These are phyloP conservation scores for Aphanomyces invadans DNA, from an alignment of 352 stramenopile genomes.

Conservation along the genomic window DNA sequence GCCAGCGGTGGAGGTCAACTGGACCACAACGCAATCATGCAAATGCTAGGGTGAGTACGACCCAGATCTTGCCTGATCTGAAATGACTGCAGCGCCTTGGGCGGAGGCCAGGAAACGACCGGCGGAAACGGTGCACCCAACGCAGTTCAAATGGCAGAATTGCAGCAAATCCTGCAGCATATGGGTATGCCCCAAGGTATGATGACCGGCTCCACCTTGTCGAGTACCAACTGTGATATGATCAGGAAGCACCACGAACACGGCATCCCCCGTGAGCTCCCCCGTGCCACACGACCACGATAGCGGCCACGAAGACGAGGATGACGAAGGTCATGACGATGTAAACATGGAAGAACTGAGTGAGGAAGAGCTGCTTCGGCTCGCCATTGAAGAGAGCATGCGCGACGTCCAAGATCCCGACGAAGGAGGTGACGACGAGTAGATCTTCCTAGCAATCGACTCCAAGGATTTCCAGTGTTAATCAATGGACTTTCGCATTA, in stretches of 20 bases:
- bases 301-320: slow-evolving; percentile 66
- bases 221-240: not conserved
- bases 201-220: too few species aligned
- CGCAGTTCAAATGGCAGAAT: slow-evolving; percentile 75
- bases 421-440: slow-evolving; percentile 36
- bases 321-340: slow-evolving; percentile 35
- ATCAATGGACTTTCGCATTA: slow-evolving; percentile 17
- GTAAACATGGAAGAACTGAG: slow-evolving; percentile 84
- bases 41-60: slow-evolving; percentile 87
- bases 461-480: not conserved
- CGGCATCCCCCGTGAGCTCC: not conserved
- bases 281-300: slow-evolving; percentile 31
- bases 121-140: slow-evolving; percentile 30
- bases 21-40: slow-evolving; percentile 87
- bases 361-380: slow-evolving; percentile 73
- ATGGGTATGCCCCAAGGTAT: slow-evolving; percentile 67
- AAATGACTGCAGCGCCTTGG: slow-evolving; percentile 78
- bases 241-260: not conserved
- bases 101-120: slow-evolving; percentile 43
- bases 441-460: not conserved
- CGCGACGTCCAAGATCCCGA: slow-evolving; percentile 54
- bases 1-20: slow-evolving; percentile 59
- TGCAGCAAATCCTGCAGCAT: slow-evolving; percentile 84
- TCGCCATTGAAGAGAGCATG: slow-evolving; percentile 85
- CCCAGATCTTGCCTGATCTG: too few species aligned